These are phyloP conservation scores for Lentinula aciculospora DNA, from an alignment of 768 basidiomycete species.

Conservation along the genomic window DNA sequence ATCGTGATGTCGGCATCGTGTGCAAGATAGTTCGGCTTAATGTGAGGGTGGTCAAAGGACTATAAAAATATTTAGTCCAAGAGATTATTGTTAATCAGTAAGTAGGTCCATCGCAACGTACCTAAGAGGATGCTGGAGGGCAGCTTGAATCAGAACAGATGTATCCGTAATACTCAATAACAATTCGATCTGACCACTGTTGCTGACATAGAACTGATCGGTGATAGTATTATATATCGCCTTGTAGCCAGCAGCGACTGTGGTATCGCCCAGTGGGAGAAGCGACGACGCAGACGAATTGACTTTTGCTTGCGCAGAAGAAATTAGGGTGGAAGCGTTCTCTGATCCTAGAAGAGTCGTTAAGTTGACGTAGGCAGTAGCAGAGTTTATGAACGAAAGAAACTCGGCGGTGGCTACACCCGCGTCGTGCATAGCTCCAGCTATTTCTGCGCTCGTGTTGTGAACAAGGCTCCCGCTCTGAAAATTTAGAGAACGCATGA, in stretches of 20 bases:
- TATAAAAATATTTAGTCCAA: no score
- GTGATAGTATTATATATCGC: conserved; percentile 44
- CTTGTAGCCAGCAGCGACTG: conserved; percentile 49
- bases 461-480: conserved; percentile 31
- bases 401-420: conserved; percentile 15
- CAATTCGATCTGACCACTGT: conserved; percentile 53
- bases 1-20: conserved; percentile 31
- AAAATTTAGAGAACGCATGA: background rate
- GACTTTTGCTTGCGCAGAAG: conserved; percentile 20
- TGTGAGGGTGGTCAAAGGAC: conserved; percentile 44
- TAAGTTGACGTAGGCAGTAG: conserved; percentile 44
- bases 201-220: conserved; percentile 30
- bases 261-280: conserved; percentile 35
- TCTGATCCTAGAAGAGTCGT: conserved; percentile 31
- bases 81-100: no score
- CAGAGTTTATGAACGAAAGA: conserved; percentile 47
- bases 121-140: conserved; percentile 46
- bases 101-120: no score
- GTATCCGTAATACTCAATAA: conserved; percentile 35
- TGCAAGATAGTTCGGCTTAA: conserved; percentile 48
- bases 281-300: conserved; percentile 26
- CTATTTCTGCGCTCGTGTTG: conserved; percentile 31
- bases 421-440: conserved; percentile 14
- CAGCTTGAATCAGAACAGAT: conserved; percentile 47
- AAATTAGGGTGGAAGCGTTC: conserved; percentile 22